phyloP scores from a whole-genome alignment of 805 yeast species.

The Saccharomycopsis synnaedendra region DNA sequence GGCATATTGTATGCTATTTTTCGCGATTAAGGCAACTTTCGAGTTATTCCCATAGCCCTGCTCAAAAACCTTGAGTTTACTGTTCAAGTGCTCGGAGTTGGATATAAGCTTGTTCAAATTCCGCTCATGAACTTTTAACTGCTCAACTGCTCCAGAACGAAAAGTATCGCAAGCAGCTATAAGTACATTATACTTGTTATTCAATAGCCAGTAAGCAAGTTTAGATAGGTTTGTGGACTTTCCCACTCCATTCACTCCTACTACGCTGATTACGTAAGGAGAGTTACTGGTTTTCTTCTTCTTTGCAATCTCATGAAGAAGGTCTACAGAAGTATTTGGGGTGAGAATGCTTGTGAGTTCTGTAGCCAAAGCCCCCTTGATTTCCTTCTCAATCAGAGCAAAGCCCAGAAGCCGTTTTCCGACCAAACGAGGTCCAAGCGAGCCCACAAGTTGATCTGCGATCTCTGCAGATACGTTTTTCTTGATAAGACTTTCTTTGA shows the following conservation, averaged over 20 bases:
- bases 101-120: slow-evolving; percentile 63
- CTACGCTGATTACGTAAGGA: slow-evolving; percentile 94
- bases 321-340: slow-evolving; percentile 83
- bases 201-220: slow-evolving; percentile 89
- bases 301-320: slow-evolving; percentile 67
- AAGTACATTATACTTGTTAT: slow-evolving; percentile 74
- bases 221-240: slow-evolving; percentile 93
- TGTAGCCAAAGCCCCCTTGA: slow-evolving; percentile 50
- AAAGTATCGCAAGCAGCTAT: slow-evolving; percentile 97
- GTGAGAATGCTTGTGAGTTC: slow-evolving; percentile 68
- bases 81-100: slow-evolving; percentile 26
- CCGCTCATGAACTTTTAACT: slow-evolving; percentile 84
- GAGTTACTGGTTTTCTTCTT: slow-evolving; percentile 24
- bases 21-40: slow-evolving; percentile 85
- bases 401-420: slow-evolving; percentile 66
- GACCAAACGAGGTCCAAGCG: slow-evolving; percentile 55
- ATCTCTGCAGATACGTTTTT: slow-evolving; percentile 91
- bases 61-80: slow-evolving; percentile 62
- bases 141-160: slow-evolving; percentile 98
- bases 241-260: slow-evolving; percentile 97
- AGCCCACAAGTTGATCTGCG: slow-evolving; percentile 58
- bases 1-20: slow-evolving; percentile 78
- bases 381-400: slow-evolving; percentile 65
- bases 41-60: slow-evolving; percentile 97
- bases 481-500: slow-evolving; percentile 66